Base-by-base conservation (phyloP, 306 rosid species). In the Glycine tomentella region DNA sequence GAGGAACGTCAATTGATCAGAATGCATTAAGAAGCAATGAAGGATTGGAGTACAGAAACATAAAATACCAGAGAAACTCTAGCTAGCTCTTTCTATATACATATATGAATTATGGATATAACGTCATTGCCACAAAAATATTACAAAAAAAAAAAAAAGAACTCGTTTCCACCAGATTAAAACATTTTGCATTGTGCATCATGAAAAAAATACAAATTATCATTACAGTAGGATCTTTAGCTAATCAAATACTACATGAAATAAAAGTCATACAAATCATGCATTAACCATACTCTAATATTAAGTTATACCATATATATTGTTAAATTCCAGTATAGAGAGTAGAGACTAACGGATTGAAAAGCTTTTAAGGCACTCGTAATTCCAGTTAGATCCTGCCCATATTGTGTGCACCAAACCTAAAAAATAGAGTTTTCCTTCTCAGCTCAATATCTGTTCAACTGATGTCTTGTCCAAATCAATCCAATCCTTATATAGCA, bases 51-150 rank as follows among this genome's bases (percentile, higher is more conserved):
- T 36, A 40, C 75, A 36, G 40, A 36, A 36, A 36, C 40, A 66
- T 66, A 52, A 66, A 77, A 68, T 66, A 64, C 11, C 80, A 63
- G 33, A 11, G 58, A 42, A 42, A 42, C 46, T 42, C 5, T 38
- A 36, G 5, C 45, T 42, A 42, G 45, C 7, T 4, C 46, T 42
- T 42, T 7, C 9, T 42, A 6, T 42, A 6, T 42, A 42, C 1
- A 42, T 42, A 2, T 6, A 42, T 42, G 9, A 0, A 6, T 6
- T 15, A 11, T 17, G 56, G 36, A 53, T 66, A 33, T 49, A 78
- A 13, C 40, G 46, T 38, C 31, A 67, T 20, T 66, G 56, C 57
- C 65, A 38, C 57, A 59, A 8, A 53, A 67, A 53, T 57, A 42
- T 51, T 33, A 55, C 61, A 49, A 0, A 1, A 36, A 36, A 36